Evolutionary conservation across 331 rosid genomes (phyloP).

Genomic region (Stylosanthes scabra): DNA sequence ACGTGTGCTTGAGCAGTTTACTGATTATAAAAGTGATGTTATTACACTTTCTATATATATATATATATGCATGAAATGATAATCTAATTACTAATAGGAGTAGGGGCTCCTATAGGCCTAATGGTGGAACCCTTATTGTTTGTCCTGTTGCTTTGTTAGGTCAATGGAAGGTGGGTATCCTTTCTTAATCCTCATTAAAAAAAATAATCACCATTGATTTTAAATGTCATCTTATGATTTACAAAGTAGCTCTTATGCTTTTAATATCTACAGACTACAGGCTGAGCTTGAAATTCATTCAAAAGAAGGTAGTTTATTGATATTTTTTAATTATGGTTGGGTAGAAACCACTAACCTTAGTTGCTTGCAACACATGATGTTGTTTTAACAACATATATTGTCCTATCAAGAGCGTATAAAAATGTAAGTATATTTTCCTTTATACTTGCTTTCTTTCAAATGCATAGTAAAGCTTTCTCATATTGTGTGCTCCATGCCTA

Average conservation of each 20-base stretch:
- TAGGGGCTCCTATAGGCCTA: no score
- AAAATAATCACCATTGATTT: no score
- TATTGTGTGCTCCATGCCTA: background rate
- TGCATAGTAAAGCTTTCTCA: background rate
- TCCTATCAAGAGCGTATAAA: constrained; percentile 61
- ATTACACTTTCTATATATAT: no score
- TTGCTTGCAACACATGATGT: constrained; percentile 68
- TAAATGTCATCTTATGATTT: no score
- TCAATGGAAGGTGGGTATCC: no score
- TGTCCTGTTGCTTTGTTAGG: no score
- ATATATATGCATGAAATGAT: no score
- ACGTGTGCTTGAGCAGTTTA: no score
- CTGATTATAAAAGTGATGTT: no score
- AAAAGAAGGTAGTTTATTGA: constrained; percentile 56
- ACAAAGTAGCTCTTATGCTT: constrained; percentile 33
- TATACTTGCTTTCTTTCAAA: constrained; percentile 16
- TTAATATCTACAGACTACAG: constrained; percentile 67
- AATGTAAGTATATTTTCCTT: constrained; percentile 53
- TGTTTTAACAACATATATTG: constrained; percentile 86
- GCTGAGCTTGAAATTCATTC: constrained; percentile 91
- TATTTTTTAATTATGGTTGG: constrained; percentile 87
- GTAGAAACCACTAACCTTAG: constrained; percentile 60
- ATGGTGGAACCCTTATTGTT: no score
- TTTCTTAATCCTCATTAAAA: no score
- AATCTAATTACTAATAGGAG: no score